phyloP scores from a whole-genome alignment of 2,329 filamentous ascomycete species.

The Ascochyta pisi region DNA sequence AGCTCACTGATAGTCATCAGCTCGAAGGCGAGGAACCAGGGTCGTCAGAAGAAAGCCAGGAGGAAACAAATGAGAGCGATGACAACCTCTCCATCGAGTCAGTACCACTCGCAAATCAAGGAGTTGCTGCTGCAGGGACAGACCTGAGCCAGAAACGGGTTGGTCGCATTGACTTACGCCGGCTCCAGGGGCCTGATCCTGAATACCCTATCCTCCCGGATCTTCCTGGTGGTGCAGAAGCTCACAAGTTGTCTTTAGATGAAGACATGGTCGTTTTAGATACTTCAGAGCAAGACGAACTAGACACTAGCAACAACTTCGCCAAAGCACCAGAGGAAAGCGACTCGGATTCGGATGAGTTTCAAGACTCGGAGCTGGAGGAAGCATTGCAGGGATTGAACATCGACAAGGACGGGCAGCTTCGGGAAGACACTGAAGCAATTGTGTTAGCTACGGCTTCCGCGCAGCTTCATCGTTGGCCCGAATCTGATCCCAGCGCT shows the following conservation, averaged over 20 bases:
- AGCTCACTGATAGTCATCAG: slow-evolving; percentile 32
- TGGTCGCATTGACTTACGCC: slow-evolving; percentile 30
- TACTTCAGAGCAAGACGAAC: background rate
- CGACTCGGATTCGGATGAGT: slow-evolving; percentile 19
- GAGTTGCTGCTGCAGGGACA: background rate
- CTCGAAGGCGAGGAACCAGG: slow-evolving; percentile 23
- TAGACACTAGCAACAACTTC: background rate
- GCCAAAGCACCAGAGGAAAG: background rate
- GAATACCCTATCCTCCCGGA: slow-evolving; percentile 27
- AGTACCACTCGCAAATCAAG: background rate
- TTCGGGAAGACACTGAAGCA: background rate
- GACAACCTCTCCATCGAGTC: background rate
- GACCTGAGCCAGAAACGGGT: slow-evolving; percentile 17
- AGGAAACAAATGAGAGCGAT: slow-evolving; percentile 11
- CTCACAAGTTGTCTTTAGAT: background rate
- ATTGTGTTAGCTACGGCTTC: background rate
- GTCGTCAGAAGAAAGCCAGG: slow-evolving; percentile 6
- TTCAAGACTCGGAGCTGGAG: slow-evolving; percentile 38
- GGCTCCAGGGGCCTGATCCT: slow-evolving; percentile 22
- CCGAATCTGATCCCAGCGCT: background rate
- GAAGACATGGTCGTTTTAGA: slow-evolving; percentile 1
- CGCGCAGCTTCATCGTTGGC: background rate
- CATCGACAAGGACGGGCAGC: slow-evolving; percentile 13
- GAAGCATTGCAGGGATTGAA: slow-evolving; percentile 27
- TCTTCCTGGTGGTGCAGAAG: background rate